Base-by-base conservation (phyloP, 768 basidiomycete species). In the Mycena olivaceomarginata region DNA sequence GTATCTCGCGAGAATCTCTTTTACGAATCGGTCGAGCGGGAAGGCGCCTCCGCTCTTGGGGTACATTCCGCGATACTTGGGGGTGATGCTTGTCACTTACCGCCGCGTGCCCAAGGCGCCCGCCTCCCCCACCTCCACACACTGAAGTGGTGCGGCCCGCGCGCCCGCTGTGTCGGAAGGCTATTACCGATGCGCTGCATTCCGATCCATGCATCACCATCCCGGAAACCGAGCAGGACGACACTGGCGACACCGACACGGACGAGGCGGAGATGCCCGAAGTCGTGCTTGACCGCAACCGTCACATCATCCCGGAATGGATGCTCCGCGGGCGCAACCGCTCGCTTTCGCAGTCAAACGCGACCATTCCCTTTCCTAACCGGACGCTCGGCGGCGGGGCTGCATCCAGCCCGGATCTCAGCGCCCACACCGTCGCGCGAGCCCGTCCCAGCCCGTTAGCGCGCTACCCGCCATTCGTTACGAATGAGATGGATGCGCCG, bases 81-180 rank as follows among this genome's bases (percentile, higher is more conserved):
- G 98, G 31, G 98, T 99, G 70, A 98, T 99, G 97, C 91, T 99
- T 56, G 98, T 99, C 81, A 98, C 95, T 68, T 99, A 99, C 83
- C 93, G 98, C 37, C 92, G 94, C 16, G 95, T 97, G 53, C 86
- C 90, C 16, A 93, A 90, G 81, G 81, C 84, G 15, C 81, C 84
- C 20, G 79, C 82, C 51, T 65, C 76, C 48, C 80, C 80, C 46
- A 79, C 80, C 43, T 82, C 72, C 31, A 75, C 57, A 15, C 65
- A 60, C 40, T n/a, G 77, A 80, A 78, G 65, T 70, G 20, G 67
- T 83, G 12, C 78, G 64, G n/a, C 74, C 80, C 63, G 72, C 81
- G 67, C 83, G 75, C 59, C 85, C 83, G 59, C 83, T 81, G 63
- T 82, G 80, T 71, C 84, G 81, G 65, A 82, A 75, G 57, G 67